Evolutionary conservation across 1,284 basidiomycete genomes (phyloP).

Genomic region (Kwoniella shivajii): DNA sequence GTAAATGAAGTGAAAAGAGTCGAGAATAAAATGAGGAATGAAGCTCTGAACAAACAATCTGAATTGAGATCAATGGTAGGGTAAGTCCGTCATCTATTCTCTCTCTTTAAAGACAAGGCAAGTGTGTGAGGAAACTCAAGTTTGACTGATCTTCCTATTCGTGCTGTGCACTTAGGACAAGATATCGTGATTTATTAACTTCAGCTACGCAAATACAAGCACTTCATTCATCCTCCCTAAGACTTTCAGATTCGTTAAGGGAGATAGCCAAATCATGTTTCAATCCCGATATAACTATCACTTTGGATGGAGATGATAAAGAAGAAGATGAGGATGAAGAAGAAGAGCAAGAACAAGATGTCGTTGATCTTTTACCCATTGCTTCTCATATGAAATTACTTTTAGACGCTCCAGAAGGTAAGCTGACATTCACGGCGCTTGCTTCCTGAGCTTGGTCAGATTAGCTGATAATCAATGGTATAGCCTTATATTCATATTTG

Average conservation of each 20-base stretch:
- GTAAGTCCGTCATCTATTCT: constrained; percentile 60
- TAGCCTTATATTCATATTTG: constrained; percentile 73
- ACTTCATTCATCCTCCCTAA: constrained; percentile 58
- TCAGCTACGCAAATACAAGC: constrained; percentile 83
- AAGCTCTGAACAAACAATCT: constrained; percentile 86
- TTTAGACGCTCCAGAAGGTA: constrained; percentile 77
- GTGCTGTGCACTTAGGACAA: constrained; percentile 64
- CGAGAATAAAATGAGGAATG: constrained; percentile 74
- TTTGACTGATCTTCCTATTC: not conserved
- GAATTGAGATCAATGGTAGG: constrained; percentile 93
- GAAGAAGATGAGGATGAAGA: constrained; percentile 25
- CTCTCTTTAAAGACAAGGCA: too few relatives aligned
- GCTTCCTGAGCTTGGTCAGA: not conserved
- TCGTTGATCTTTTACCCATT: constrained; percentile 70
- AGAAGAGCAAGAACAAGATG: constrained; percentile 39
- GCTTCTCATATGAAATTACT: constrained; percentile 85
- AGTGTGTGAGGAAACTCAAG: not conserved
- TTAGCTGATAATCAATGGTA: constrained; percentile 2
- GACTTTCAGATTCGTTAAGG: constrained; percentile 49
- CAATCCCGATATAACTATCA: constrained; percentile 37
- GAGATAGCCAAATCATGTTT: constrained; percentile 41
- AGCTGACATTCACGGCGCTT: constrained; percentile 8
- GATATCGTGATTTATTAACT: constrained; percentile 88
- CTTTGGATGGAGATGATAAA: constrained; percentile 13
- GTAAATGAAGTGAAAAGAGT: constrained; percentile 73